Conservation (phyloP, 495 filamentous ascomycete species). For the Ramalina peruviana region DNA sequence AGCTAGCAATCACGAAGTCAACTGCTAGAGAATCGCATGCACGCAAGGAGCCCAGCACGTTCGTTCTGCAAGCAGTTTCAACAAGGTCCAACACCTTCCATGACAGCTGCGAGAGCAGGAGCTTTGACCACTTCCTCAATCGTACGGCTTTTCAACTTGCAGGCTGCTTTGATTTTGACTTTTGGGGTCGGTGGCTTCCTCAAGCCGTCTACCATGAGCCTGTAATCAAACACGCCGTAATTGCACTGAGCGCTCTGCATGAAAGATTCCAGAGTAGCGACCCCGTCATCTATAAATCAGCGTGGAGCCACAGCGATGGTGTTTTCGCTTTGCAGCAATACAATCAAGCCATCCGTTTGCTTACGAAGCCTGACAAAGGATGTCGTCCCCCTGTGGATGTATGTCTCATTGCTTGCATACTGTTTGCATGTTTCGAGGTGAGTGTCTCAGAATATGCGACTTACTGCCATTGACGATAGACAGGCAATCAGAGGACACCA, state of each 20-base stretch:
- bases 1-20: neutral
- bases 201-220: slow-evolving; percentile 48
- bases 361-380: slow-evolving; percentile 9
- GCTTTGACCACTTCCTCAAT: slow-evolving; percentile 45
- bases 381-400: slow-evolving; percentile 17
- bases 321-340: slow-evolving; percentile 37
- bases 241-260: slow-evolving; percentile 50
- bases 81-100: neutral
- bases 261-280: slow-evolving; percentile 37
- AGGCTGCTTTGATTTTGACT: slow-evolving; percentile 46
- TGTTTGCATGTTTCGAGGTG: slow-evolving; percentile 42
- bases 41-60: neutral
- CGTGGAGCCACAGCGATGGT: slow-evolving; percentile 4
- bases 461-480: neutral
- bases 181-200: slow-evolving; percentile 42
- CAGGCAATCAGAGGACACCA: slow-evolving; percentile 23
- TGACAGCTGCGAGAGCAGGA: slow-evolving; percentile 30
- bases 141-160: slow-evolving; percentile 44
- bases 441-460: slow-evolving; percentile 24
- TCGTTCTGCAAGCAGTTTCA: neutral
- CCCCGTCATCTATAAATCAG: slow-evolving; percentile 1
- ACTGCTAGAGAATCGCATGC: neutral
- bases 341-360: slow-evolving; percentile 35
- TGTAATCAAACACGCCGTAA: slow-evolving; percentile 48
- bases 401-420: slow-evolving; percentile 38